Evolutionary conservation across 2,329 filamentous ascomycete species (phyloP).

Genomic region (Phialophora tarda): DNA sequence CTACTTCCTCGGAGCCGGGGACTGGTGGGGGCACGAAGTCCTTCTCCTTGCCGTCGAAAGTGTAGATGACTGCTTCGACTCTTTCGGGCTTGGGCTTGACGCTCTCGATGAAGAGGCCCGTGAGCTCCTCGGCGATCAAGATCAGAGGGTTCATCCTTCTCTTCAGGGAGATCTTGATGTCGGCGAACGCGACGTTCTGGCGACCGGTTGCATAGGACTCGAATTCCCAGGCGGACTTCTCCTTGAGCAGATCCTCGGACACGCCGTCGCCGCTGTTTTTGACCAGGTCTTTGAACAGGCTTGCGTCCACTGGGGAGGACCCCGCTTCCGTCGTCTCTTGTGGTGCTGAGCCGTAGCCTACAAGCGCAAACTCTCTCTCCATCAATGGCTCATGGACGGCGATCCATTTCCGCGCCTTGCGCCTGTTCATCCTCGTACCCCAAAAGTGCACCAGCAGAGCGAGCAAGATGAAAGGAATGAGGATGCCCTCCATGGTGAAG

Average conservation of each 20-base stretch:
- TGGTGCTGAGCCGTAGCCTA: slow-evolving; percentile 73
- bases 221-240: slow-evolving; percentile 88
- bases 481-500: slow-evolving; percentile 84
- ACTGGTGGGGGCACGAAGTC: slow-evolving; percentile 70
- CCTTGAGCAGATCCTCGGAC: slow-evolving; percentile 70
- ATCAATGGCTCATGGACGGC: slow-evolving; percentile 73
- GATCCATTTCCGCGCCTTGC: slow-evolving; percentile 81
- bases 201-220: slow-evolving; percentile 86
- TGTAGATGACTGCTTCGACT: slow-evolving; percentile 77
- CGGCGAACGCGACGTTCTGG: slow-evolving; percentile 89
- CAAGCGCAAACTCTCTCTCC: slow-evolving; percentile 80
- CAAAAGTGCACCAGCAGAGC: slow-evolving; percentile 80
- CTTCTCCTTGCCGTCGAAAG: slow-evolving; percentile 90
- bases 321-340: slow-evolving; percentile 46
- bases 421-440: slow-evolving; percentile 78
- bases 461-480: slow-evolving; percentile 75
- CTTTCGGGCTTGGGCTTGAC: slow-evolving; percentile 72
- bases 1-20: slow-evolving; percentile 64
- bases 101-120: slow-evolving; percentile 81
- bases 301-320: slow-evolving; percentile 54
- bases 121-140: slow-evolving; percentile 67
- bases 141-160: slow-evolving; percentile 85
- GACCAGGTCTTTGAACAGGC: slow-evolving; percentile 44
- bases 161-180: slow-evolving; percentile 78
- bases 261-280: slow-evolving; percentile 46